A percentile compares a stretch with the other conserved stretches of the same genome.
These are phyloP conservation scores for Capronia coronata DNA, from an alignment of 2,329 filamentous ascomycete species.

Conservation along the genomic window DNA sequence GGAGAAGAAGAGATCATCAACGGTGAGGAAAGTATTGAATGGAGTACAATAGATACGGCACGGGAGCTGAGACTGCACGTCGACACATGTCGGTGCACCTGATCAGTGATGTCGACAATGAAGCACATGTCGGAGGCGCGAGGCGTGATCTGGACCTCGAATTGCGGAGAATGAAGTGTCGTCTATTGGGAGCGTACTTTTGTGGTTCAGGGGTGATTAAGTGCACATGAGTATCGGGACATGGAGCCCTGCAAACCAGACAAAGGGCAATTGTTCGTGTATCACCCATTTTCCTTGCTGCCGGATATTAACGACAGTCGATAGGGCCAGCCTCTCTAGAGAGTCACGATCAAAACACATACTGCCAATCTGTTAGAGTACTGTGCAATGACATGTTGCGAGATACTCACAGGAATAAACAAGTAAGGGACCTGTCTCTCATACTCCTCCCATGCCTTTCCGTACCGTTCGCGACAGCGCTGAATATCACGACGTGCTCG, in stretches of 20 bases:
- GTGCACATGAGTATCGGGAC: background rate
- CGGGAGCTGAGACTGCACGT: background rate
- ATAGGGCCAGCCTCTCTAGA: background rate
- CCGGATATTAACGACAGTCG: background rate
- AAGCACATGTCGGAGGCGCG: too few relatives aligned
- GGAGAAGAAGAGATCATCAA: background rate
- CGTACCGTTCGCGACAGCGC: conserved; percentile 70
- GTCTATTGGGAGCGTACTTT: background rate
- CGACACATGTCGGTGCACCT: too few relatives aligned
- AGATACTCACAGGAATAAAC: conserved; percentile 63
- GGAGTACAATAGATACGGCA: background rate
- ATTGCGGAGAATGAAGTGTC: background rate
- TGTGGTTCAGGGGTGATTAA: background rate
- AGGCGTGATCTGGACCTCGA: background rate
- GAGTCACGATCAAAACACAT: background rate
- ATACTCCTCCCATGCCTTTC: conserved; percentile 75
- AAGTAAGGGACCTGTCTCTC: conserved; percentile 73
- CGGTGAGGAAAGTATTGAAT: background rate
- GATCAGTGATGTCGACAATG: too few relatives aligned
- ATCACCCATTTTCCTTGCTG: background rate
- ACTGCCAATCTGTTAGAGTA: background rate
- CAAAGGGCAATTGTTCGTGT: background rate
- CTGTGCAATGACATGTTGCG: background rate
- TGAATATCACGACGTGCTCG: conserved; percentile 69
- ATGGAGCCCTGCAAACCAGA: background rate